These are phyloP conservation scores for Xylaria polymorpha DNA, from an alignment of 2,329 filamentous ascomycete species.

Conservation along the genomic window DNA sequence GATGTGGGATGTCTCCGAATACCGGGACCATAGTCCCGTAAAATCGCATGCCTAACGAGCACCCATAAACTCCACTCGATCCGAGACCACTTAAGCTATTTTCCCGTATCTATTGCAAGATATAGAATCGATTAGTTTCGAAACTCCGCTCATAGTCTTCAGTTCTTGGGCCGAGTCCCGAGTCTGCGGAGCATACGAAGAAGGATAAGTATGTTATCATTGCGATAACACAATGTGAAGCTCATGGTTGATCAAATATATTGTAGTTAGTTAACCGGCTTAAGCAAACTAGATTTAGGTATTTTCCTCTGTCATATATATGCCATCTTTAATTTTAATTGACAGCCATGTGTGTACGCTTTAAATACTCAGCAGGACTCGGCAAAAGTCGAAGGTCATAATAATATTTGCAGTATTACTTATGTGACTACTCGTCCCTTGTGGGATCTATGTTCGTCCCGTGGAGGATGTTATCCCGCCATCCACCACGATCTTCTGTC, in stretches of 20 bases:
- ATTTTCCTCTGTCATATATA: background rate
- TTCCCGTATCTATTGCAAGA: background rate
- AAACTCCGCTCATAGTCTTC: background rate
- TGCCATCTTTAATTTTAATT: background rate
- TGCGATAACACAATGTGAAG: background rate
- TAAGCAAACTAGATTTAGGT: background rate
- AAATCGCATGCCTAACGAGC: background rate
- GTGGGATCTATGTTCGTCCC: slow-evolving; percentile 38
- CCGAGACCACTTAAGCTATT: background rate
- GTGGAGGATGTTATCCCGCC: slow-evolving; percentile 58
- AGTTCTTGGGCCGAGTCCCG: background rate
- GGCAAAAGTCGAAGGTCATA: background rate
- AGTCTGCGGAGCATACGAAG: background rate
- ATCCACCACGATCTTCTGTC: slow-evolving; percentile 63
- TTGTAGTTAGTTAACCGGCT: background rate
- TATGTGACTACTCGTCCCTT: background rate
- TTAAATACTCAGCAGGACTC: background rate
- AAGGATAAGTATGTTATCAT: background rate
- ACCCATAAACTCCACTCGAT: background rate
- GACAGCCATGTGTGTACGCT: background rate
- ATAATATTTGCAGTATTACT: background rate
- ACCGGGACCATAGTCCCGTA: background rate
- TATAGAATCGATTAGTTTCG: background rate
- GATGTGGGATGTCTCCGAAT: background rate
- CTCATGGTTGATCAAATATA: background rate